A percentile compares a stretch with the other conserved stretches of the same genome.
Evolutionary conservation across 2,329 filamentous ascomycete genomes (phyloP).

Genomic region (Thielaviopsis euricoi): DNA sequence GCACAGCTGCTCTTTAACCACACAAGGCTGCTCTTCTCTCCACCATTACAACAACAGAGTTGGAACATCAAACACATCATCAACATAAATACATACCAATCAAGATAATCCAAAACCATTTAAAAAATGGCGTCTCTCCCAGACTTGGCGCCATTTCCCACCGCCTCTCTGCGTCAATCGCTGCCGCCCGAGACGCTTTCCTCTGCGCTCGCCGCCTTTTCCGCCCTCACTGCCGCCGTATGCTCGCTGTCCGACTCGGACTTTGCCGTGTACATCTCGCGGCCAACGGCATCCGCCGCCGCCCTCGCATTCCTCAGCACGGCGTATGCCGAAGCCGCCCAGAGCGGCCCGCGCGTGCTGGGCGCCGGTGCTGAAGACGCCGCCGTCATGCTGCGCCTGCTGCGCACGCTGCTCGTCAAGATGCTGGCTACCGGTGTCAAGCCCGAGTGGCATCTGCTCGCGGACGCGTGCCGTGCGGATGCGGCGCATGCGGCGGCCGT

Average conservation of each 20-base stretch:
- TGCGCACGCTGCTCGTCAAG: conserved; percentile 20
- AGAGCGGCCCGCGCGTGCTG: conserved; percentile 20
- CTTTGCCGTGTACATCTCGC: not conserved
- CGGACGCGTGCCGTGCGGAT: conserved; percentile 49
- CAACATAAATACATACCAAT: not conserved
- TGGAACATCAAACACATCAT: not conserved
- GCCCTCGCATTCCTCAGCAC: conserved; percentile 47
- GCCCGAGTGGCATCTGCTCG: conserved; percentile 44
- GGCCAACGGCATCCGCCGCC: not conserved
- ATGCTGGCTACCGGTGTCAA: not conserved
- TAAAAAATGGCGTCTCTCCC: not conserved
- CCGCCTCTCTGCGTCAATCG: not conserved
- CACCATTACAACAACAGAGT: no score
- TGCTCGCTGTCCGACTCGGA: not conserved
- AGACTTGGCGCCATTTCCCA: not conserved
- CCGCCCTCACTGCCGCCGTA: not conserved
- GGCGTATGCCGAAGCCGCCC: conserved; percentile 41
- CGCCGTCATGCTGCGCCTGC: conserved; percentile 33
- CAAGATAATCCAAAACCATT: not conserved
- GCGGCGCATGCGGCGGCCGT: conserved; percentile 39
- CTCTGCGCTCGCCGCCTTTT: not conserved
- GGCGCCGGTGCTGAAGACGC: conserved; percentile 21
- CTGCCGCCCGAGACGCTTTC: not conserved
- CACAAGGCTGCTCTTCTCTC: not conserved
- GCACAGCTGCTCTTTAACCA: not conserved